Evolutionary conservation across 768 basidiomycete species (phyloP), one percentile per base, ranked within the genome.

Genomic region (Tylopilus subfusipes): DNA sequence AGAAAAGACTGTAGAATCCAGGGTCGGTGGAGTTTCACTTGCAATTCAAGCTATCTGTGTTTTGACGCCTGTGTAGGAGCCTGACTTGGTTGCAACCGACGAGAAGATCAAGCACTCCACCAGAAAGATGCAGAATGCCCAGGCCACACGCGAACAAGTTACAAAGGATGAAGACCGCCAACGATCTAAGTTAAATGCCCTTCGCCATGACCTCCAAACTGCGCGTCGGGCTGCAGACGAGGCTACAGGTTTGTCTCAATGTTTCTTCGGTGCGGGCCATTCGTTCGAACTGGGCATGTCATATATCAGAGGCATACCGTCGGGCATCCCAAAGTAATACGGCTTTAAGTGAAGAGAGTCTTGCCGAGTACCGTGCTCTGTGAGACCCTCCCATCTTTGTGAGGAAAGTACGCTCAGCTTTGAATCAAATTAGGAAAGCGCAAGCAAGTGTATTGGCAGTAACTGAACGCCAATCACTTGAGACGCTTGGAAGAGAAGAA

Each of bases 91-190:
- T 25, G 80, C 86, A 0, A 76, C 88, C 25, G 91, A 96, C 53
- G 88, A 91, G 6, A 92, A 95, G 66, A 93, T 98, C 53, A 81
- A 84, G 11, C 96, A 98, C 64, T 84, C 90, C 0, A 77, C 82
- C 25, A 82, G 91, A 47, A 96, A 95, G 65, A 73, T 83, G 25
- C 80, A 82, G 50, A 90, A 90, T 59, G 86, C 90, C 0, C 69
- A 75, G 48, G 81, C 81, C 52, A 79, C 82, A 3, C 76, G 75
- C 39, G 85, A 85, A 27, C 83, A 86, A 40, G 81, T 94, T 0
- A 64, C 72, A 38, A 84, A 82, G 55, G 90, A 87, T 42, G 79
- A 72, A 27, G 72, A 76, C 14, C 77, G 76, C 68, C 69, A 81
- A 71, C 68, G 76, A 57, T 70, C 73, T 3, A 82, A 83, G 62